Evolutionary conservation across 306 rosid genomes (phyloP), one percentile per base, ranked within the genome.

Genomic region (Adenanthera pavonina): DNA sequence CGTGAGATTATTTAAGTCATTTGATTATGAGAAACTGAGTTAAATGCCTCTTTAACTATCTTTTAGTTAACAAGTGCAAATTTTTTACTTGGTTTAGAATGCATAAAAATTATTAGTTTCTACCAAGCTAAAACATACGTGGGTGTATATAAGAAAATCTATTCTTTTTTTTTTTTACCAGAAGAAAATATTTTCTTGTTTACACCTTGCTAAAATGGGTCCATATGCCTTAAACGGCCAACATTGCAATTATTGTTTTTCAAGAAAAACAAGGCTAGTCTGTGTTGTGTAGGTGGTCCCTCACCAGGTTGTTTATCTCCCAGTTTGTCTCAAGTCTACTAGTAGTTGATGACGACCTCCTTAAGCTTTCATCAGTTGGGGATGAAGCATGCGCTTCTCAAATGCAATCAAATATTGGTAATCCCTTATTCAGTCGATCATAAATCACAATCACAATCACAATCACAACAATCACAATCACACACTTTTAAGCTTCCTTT

Each of bases 381-480:
- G 4, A 10, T 6, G 8, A 60, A 60, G 67, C 36, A 10, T 60
- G 53, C 3, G 65, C 15, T 8, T 20, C 67, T 12, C 67, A 60
- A 30, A 12, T 16, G 17, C 40, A 10, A 36, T 60, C 16, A 33
- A 8, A 34, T 61, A 12, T 13, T 11, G 68, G 17, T 30, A 33
- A 33, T 4, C n/a, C 35, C 68, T 61, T 30, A 11, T 61, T 61
- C 68, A 30, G 36, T 33, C 41, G 14, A 30, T 33, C 41, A 61
- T n/a, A 13, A 33, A 61, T 61, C 68, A 61, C 43, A 61, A 61
- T 61, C 68, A 33, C 41, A 8, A n/a, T n/a, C n/a, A n/a, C n/a
- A n/a, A n/a, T n/a, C n/a, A n/a, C n/a, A n/a, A n/a, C n/a, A 33
- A 61, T 61, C 68, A 61, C 43, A 61, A 61, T 61, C 68, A 33